These are phyloP conservation scores for Coemansia nantahalensis DNA, from an alignment of 192 early-diverging fungal genomes.

Conservation along the genomic window DNA sequence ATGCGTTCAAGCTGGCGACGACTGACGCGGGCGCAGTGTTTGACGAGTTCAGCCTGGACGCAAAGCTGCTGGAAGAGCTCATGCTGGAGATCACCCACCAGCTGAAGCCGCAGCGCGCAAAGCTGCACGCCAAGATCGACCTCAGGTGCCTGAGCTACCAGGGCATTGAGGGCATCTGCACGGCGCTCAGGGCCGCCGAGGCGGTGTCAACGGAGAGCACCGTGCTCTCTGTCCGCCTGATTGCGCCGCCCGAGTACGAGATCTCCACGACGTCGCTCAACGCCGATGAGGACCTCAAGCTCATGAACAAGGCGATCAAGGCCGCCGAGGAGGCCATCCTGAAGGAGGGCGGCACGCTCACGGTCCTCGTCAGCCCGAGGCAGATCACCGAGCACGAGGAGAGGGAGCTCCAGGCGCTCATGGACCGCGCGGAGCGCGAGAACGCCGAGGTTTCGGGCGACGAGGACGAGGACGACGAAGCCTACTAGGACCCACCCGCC, in stretches of 20 bases:
- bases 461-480: conserved; percentile 71
- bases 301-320: conserved; percentile 84
- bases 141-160: conserved; percentile 90
- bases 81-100: conserved; percentile 80
- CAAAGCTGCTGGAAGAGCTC: conserved; percentile 68
- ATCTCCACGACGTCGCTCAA: conserved; percentile 84
- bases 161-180: conserved; percentile 95
- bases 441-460: conserved; percentile 92
- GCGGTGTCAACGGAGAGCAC: conserved; percentile 72
- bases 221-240: conserved; percentile 80
- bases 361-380: conserved; percentile 88
- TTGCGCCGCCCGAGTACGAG: conserved; percentile 94
- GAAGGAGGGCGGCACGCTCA: conserved; percentile 67
- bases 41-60: conserved; percentile 68
- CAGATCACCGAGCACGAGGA: conserved; percentile 92
- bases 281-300: conserved; percentile 78
- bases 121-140: conserved; percentile 95
- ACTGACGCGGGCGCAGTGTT: conserved; percentile 83
- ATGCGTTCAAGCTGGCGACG: conserved; percentile 94
- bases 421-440: conserved; percentile 87
- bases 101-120: conserved; percentile 94
- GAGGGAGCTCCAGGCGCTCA: conserved; percentile 83
- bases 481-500: no score
- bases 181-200: conserved; percentile 85
- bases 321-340: conserved; percentile 77